Evolutionary conservation across 2,329 filamentous ascomycete species (phyloP), one percentile per base, ranked within the genome.

Genomic region (Aspergillus pseudoviridinutans): DNA sequence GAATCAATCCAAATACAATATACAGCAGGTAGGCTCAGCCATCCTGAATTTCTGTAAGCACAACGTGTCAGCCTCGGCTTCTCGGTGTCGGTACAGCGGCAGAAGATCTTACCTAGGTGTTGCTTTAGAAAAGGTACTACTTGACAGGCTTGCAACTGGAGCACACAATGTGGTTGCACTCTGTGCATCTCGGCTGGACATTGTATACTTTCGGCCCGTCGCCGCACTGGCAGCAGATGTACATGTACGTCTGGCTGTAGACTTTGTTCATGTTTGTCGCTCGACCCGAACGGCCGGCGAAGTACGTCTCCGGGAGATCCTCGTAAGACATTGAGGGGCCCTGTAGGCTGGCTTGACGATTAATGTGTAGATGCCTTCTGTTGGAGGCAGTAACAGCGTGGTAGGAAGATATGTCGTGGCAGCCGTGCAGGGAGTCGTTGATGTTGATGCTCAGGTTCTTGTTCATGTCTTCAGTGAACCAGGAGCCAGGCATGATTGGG

Each of bases 151-250:
- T 51, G 66, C 74, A 76, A 14, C 10, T 4, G 5, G 2, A 0
- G 65, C 75, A 77, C 27, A 61, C 64, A 14, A 42, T 41, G 25
- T 77, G 75, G 2, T 66, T 1, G 64, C 75, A 77, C 0, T 42
- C 55, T 2, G 74, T 61, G 53, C 75, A 77, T 22, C 41, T 49
- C 2, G 70, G 65, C 47, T 77, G 71, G 29, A 58, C 47, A 10
- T 71, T 63, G 59, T 62, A 76, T 42, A 74, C 60, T 53, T 76
- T 77, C 0, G 75, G 75, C 0, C 75, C 75, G 46, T 77, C 74
- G 1, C 65, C 42, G 58, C 75, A 77, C 4, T 58, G 1, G 67
- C 75, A 77, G 64, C 75, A 77, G 55, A 73, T 66, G 49, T 74
- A 77, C 60, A 74, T 63, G 53, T 67, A 60, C 9, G 64, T 67